Percentiles rank a stretch among this genome's conserved stretches.
Conservation (phyloP, 495 filamentous ascomycete genomes). For the Xylaria telfairii region DNA sequence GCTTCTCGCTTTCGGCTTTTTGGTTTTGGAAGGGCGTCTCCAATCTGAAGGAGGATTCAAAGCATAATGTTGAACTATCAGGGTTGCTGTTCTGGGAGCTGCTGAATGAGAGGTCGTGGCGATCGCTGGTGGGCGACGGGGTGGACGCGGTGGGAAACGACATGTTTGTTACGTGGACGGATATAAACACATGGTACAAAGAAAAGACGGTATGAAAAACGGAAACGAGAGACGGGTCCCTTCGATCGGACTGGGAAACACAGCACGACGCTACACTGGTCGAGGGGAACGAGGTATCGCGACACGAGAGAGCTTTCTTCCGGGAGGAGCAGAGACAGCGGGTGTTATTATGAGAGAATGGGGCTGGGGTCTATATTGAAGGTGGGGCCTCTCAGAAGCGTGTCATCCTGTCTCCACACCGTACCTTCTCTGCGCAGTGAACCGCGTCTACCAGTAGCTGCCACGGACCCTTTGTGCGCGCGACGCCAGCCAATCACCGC, state of each 20-base stretch:
- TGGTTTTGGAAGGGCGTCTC: constrained; percentile 39
- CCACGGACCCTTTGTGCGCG: constrained; percentile 23
- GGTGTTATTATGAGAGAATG: constrained; percentile 26
- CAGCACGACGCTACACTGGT: not conserved
- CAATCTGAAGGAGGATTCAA: constrained; percentile 41
- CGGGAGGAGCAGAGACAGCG: constrained; percentile 13
- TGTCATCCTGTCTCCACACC: constrained; percentile 27
- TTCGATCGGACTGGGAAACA: constrained; percentile 9
- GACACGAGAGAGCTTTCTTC: not conserved
- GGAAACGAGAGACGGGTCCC: constrained; percentile 37
- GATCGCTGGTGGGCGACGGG: constrained; percentile 35
- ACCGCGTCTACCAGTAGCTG: constrained; percentile 30
- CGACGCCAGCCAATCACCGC: constrained; percentile 35
- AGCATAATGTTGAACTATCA: constrained; percentile 36
- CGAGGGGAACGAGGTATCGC: constrained; percentile 15
- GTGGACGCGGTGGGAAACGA: constrained; percentile 39
- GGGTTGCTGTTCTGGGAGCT: constrained; percentile 41
- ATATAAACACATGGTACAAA: constrained; percentile 38
- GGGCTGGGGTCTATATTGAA: constrained; percentile 27
- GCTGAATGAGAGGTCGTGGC: constrained; percentile 33
- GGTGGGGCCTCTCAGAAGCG: constrained; percentile 21
- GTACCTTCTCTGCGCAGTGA: constrained; percentile 8
- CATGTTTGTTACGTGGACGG: constrained; percentile 27
- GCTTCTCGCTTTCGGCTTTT: constrained; percentile 41
- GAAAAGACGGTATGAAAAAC: constrained; percentile 19